Base-by-base conservation (phyloP, 2,329 filamentous ascomycete genomes). In the Botryotinia calthae region DNA sequence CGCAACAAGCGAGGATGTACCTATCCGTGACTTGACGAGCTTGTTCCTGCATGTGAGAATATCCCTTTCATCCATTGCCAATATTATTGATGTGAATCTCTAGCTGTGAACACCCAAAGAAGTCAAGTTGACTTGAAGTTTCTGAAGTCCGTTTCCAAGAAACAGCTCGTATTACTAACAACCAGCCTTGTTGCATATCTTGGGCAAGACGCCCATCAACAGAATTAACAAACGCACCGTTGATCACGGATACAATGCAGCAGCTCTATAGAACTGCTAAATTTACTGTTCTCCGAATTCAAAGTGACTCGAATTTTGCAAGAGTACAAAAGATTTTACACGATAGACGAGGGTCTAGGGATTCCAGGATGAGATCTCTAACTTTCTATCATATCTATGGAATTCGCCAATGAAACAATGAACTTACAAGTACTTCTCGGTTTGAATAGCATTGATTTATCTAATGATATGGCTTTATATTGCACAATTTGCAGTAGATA, bases 1-100 rank as follows among this genome's bases (percentile, higher is more conserved):
- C 70, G 16, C 70, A 68, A 51, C 51, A 46, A 44, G 51, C 42
- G 54, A 42, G n/a, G 34, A 58, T 68, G 54, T 31, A 61, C 25
- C 54, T 37, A 25, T 51, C 70, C 70, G 70, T 68, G 42, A 42
- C 40, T 48, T 68, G 58, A 58, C 69, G 44, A 54, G 54, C 28
- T 73, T 58, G 66, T 70, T 70, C 46, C 66, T 73, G 66, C 58
- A 46, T 70, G 18, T 56, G 34, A 22, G 46, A 44, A 46, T 31
- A 12, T 40, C 40, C 42, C 16, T 51, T 18, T 64, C 37, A 37
- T 22, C 25, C n/a, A 22, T 20, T 46, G 37, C 10, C 12, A 46
- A 44, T 28, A 25, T 22, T 1, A 31, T 66, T 2, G 1, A 54
- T 54, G 34, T 42, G 46, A 67, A 54, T 28, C n/a, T 46, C 31